Percentiles rank a stretch among this genome's conserved stretches.
Conservation (phyloP, 768 basidiomycete genomes). For the Rhodotorula kratochvilovae region DNA sequence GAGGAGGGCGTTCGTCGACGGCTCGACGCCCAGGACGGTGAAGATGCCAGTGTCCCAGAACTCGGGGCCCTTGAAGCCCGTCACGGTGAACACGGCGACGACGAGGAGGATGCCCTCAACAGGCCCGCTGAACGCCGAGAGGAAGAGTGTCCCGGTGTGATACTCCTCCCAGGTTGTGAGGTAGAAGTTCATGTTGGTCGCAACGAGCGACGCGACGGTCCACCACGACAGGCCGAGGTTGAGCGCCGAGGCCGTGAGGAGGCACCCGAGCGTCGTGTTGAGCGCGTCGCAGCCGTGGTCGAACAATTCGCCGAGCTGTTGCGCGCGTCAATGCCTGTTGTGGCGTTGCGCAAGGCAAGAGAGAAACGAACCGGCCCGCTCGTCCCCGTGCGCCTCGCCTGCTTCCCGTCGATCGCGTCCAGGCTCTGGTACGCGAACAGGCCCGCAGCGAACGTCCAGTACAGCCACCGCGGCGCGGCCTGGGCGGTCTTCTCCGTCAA, state of each 20-base stretch:
- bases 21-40: conserved; percentile 53
- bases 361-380: conserved; percentile 62
- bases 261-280: conserved; percentile 87
- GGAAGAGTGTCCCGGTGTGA: conserved; percentile 85
- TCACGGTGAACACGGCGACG: conserved; percentile 66
- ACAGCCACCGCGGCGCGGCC: conserved; percentile 69
- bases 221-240: conserved; percentile 94
- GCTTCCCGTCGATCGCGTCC: conserved; percentile 90
- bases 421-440: conserved; percentile 87
- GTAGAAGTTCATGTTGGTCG: conserved; percentile 72
- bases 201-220: conserved; percentile 82
- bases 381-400: conserved; percentile 92
- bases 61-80: conserved; percentile 67
- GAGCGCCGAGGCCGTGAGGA: conserved; percentile 75
- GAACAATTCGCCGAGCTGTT: conserved; percentile 81
- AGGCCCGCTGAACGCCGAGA: conserved; percentile 89
- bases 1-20: conserved; percentile 53
- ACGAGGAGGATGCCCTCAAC: conserved; percentile 94
- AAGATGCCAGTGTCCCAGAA: conserved; percentile 75
- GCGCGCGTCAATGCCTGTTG: neutral
- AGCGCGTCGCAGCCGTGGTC: conserved; percentile 82
- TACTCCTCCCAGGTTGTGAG: conserved; percentile 81
- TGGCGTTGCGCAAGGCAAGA: neutral
- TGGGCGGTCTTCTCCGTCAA: neutral
- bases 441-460: conserved; percentile 84